Evolutionary conservation across 1,284 basidiomycete species (phyloP), one percentile per base, ranked within the genome.

Genomic region (Athelia psychrophila): DNA sequence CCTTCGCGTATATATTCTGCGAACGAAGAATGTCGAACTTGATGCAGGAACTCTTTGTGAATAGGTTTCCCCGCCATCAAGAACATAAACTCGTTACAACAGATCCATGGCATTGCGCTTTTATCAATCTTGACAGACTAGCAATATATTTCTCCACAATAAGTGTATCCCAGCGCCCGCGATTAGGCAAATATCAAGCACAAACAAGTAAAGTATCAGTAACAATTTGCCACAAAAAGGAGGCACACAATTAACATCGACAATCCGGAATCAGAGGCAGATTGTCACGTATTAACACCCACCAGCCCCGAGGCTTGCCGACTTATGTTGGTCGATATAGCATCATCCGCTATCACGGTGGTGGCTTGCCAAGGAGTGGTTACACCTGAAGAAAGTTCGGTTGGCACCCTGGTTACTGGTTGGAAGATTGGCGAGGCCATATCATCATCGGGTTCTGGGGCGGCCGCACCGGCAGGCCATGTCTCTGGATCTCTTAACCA

Each of bases 11-110:
- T 49, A 42, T 42, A 18, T 8, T 16, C n/a, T n/a, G 20, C 20
- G 38, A n/a, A 42, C 5, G 16, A n/a, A 22, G 38, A 22, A 42
- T 42, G 38, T 42, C 38, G 38, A 42, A 42, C 38, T 42, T 42
- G 38, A 42, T 42, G 38, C 38, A 42, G 38, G 16, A 42, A 57
- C 25, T 36, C 27, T 47, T 35, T 23, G 44, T 24, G 22, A 52
- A 30, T 53, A 91, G 88, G 88, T 91, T 44, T 91, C 88, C 13
- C 88, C 88, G 42, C 86, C 86, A 35, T 81, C 84, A 50, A 78
- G 86, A 62, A 78, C 80, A 69, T 84, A 68, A 71, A n/a, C 19
- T 25, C 20, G 42, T 42, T 22, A n/a, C 20, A n/a, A 5, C 38
- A 42, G 38, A 42, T 42, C 38, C 8, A 42, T 8, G 5, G 6